Percentiles rank a stretch among this genome's conserved stretches.
These are phyloP conservation scores for Chamaecrista fasciculata DNA, from an alignment of 306 rosid genomes.

Conservation along the genomic window DNA sequence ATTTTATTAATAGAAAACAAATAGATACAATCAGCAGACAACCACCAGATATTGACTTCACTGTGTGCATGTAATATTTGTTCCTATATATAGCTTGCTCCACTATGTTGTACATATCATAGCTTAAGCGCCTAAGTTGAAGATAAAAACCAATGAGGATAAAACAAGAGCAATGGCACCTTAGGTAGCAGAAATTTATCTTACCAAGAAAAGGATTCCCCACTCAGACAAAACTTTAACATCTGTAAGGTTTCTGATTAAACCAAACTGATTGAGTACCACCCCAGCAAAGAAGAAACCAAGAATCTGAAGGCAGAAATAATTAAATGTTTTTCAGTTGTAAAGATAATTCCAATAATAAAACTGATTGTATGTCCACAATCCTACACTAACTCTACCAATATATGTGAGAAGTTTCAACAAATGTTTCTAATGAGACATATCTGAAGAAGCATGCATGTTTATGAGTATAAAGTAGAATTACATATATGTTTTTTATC, in stretches of 20 bases:
- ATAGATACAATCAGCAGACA: too few relatives aligned
- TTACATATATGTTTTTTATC: background rate
- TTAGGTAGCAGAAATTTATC: conserved; percentile 37
- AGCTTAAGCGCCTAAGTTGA: conserved; percentile 16
- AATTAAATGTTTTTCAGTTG: conserved; percentile 22
- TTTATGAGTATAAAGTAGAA: background rate
- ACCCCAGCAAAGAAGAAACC: conserved; percentile 98
- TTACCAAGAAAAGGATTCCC: conserved; percentile 99
- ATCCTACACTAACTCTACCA: background rate
- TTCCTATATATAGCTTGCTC: conserved; percentile 6
- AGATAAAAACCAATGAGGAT: conserved; percentile 11
- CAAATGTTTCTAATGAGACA: background rate
- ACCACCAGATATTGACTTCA: background rate
- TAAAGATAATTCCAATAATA: conserved; percentile 18
- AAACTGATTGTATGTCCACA: background rate
- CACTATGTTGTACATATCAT: conserved; percentile 16
- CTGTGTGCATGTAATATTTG: conserved; percentile 5
- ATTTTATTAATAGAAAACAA: conserved; percentile 10
- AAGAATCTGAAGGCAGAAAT: conserved; percentile 71
- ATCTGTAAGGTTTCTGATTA: conserved; percentile 88
- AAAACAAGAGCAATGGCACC: conserved; percentile 17
- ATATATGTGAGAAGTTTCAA: background rate
- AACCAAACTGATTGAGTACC: conserved; percentile 91
- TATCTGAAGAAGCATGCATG: background rate
- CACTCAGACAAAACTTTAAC: conserved; percentile 93